Evolutionary conservation across 805 yeast genomes (phyloP).

Genomic region (Wilhelminamyces savonicus): DNA sequence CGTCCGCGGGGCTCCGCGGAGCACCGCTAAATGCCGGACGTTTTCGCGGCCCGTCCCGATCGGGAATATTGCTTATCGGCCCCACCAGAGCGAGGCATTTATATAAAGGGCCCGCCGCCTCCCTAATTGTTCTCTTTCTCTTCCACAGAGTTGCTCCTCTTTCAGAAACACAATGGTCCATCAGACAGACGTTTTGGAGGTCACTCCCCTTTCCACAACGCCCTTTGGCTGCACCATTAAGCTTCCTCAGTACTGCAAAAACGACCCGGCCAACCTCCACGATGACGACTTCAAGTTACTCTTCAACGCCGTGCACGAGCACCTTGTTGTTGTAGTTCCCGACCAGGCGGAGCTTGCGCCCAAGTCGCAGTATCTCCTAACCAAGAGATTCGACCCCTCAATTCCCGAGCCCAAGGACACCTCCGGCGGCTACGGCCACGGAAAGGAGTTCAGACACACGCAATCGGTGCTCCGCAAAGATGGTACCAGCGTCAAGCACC

Average conservation of each 20-base stretch:
- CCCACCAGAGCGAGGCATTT: too few relatives aligned
- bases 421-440: slow-evolving; percentile 62
- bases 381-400: slow-evolving; percentile 74
- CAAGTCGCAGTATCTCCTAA: slow-evolving; percentile 66
- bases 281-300: slow-evolving; percentile 60
- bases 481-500: slow-evolving; percentile 70
- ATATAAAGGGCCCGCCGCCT: too few relatives aligned
- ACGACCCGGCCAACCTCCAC: slow-evolving; percentile 64
- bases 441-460: slow-evolving; percentile 54
- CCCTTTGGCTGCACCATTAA: slow-evolving; percentile 66
- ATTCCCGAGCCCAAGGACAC: slow-evolving; percentile 34
- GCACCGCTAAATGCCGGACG: too few relatives aligned
- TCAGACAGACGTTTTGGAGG: too few relatives aligned
- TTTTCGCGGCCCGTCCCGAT: too few relatives aligned
- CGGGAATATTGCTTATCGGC: too few relatives aligned
- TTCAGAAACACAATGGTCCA: too few relatives aligned
- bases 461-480: slow-evolving; percentile 69
- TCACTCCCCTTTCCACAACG: too few relatives aligned
- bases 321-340: slow-evolving; percentile 73
- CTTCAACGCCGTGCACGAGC: slow-evolving; percentile 56
- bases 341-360: slow-evolving; percentile 65
- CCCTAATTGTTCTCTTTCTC: too few relatives aligned
- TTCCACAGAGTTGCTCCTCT: too few relatives aligned
- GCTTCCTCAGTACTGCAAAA: slow-evolving; percentile 57
- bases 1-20: too few relatives aligned